Conservation (phyloP, 2,329 filamentous ascomycete genomes). For the Pseudophaeomoniella oleicola region DNA sequence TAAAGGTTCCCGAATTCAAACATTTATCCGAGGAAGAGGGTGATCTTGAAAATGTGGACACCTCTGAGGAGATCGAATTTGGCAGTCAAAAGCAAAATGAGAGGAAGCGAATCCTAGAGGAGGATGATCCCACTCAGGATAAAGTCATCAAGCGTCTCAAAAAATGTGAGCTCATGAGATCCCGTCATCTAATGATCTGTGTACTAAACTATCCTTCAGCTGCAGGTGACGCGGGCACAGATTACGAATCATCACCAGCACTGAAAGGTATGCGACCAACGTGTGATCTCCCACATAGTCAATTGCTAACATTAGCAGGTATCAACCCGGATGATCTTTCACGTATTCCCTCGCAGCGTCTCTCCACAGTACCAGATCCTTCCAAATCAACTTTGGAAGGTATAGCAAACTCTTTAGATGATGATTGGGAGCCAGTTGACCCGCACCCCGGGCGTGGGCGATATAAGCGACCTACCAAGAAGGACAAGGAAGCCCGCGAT, state of each 20-base stretch:
- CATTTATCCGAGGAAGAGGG: constrained; percentile 33
- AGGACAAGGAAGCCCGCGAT: constrained; percentile 9
- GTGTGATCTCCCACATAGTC: too few relatives aligned
- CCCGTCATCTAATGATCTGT: constrained; percentile 9
- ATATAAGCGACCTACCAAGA: constrained; percentile 23
- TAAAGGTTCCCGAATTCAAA: constrained; percentile 32
- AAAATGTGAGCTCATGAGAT: constrained; percentile 18
- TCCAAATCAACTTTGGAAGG: constrained; percentile 5
- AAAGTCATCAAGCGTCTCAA: constrained; percentile 28
- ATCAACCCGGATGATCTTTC: constrained; percentile 3
- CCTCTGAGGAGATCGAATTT: constrained; percentile 31
- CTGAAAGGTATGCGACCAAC: not conserved
- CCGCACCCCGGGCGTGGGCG: constrained; percentile 20
- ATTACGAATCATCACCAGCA: constrained; percentile 1
- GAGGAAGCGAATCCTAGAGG: constrained; percentile 32
- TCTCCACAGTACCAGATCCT: constrained; percentile 5
- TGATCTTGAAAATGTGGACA: constrained; percentile 35
- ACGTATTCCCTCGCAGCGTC: constrained; percentile 1
- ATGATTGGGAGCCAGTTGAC: constrained; percentile 23
- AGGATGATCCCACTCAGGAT: constrained; percentile 29
- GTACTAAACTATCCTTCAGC: constrained; percentile 1
- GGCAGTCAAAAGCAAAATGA: constrained; percentile 33
- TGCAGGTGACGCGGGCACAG: constrained; percentile 10
- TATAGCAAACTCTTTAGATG: constrained; percentile 18
- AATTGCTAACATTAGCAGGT: not conserved